Evolutionary conservation across 345 rosid genomes (phyloP), one percentile per base, ranked within the genome.

Genomic region (Raphanus sativus): DNA sequence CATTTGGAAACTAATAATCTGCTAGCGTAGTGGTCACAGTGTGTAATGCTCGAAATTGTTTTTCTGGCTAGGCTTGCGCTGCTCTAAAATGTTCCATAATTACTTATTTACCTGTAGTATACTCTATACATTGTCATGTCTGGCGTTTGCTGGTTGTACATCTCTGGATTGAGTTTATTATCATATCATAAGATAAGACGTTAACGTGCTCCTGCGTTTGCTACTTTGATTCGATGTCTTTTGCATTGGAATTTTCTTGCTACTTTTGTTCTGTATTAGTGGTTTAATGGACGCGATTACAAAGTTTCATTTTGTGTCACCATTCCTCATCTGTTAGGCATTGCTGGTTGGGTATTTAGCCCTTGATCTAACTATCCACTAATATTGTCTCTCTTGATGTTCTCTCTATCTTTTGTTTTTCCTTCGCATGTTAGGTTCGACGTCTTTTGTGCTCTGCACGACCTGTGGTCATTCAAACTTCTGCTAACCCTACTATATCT

Each of bases 361-460:
- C 17, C 28, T 38, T 38, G 9, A 15, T 15, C 12, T 2, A 24
- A 67, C 34, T 52, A 30, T 68, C n/a, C 3, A 28, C 4, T 28
- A 28, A 28, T 28, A 28, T 28, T n/a, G n/a, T 54, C n/a, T 72
- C 13, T 71, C 64, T 32, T 73, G 75, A 74, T 50, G 25, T 26
- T 69, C 59, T 55, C 67, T 33, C 58, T 73, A 30, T 38, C 45
- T 69, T 38, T 54, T n/a, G 26, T 40, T 62, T 63, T 16, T 80
- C 56, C 60, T 42, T 52, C 58, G 65, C 70, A 40, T 82, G 67
- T 64, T 79, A 94, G 98, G 97, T 92, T 80, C 87, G 98, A 60
- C 98, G 98, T 42, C 84, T 92, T 82, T 62, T 94, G 78, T 86
- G 98, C 81, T 94, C 98, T 67, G 86, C 98, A 56, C 87, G 85